Percentiles rank a stretch among this genome's conserved stretches.
These are phyloP conservation scores for Saccharomyces pastorianus DNA, from an alignment of 1,139 yeast genomes.

Conservation along the genomic window DNA sequence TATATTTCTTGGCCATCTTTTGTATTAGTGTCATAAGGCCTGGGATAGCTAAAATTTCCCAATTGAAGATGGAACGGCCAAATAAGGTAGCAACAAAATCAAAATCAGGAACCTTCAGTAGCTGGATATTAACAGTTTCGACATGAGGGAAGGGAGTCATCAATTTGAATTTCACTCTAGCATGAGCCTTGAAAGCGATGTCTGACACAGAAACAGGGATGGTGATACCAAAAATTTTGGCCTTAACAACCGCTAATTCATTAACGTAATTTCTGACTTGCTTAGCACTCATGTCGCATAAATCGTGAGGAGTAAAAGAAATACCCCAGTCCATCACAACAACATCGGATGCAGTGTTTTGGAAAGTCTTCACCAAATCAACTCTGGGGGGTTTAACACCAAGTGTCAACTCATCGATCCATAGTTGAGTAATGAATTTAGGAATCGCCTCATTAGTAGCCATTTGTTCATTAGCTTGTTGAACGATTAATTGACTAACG, in stretches of 20 bases:
- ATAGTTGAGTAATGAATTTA: conserved; percentile 68
- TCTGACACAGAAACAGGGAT: conserved; percentile 56
- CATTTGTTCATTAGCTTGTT: conserved; percentile 72
- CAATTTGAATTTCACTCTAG: conserved; percentile 78
- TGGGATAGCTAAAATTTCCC: conserved; percentile 80
- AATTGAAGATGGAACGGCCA: conserved; percentile 72
- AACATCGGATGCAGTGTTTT: conserved; percentile 77
- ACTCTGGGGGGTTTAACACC: conserved; percentile 94
- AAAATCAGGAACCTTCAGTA: conserved; percentile 75
- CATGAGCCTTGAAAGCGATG: conserved; percentile 54
- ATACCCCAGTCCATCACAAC: conserved; percentile 95
- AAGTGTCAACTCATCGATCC: conserved; percentile 80
- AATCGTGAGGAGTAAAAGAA: conserved; percentile 82
- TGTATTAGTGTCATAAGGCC: conserved; percentile 74
- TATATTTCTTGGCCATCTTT: conserved; percentile 74
- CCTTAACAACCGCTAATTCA: conserved; percentile 65
- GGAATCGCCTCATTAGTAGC: conserved; percentile 68
- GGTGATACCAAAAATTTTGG: conserved; percentile 52
- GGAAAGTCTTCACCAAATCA: conserved; percentile 78
- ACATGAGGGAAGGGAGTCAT: conserved; percentile 86
- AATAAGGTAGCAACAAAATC: conserved; percentile 66
- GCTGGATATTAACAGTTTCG: conserved; percentile 75
- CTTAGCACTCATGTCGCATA: conserved; percentile 70
- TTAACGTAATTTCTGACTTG: conserved; percentile 77
- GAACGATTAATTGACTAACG: conserved; percentile 72